A percentile compares a stretch with the other conserved stretches of the same genome.
These are phyloP conservation scores for Perkinsus marinus DNA, from an alignment of 169 alveolate species.

Conservation along the genomic window DNA sequence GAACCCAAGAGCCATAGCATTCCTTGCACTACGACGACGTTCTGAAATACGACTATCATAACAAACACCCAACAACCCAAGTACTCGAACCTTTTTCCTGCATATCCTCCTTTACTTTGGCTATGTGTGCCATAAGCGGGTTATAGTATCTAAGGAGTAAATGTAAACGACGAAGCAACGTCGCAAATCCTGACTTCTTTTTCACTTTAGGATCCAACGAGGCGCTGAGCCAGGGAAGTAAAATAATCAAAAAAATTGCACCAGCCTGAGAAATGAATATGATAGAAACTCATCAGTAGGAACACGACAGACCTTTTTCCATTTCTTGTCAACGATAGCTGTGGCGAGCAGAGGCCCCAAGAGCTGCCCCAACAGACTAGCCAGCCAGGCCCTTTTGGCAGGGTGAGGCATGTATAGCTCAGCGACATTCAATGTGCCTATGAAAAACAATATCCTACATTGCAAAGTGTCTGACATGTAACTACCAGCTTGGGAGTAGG, in stretches of 20 bases:
- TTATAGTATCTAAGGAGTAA: neutral
- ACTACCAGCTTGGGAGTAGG: neutral
- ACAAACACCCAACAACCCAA: neutral
- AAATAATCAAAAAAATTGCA: neutral
- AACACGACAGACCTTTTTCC: neutral
- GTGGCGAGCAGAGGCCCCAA: neutral
- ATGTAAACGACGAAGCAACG: neutral
- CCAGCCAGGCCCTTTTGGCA: neutral
- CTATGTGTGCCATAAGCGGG: neutral
- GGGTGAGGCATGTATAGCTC: neutral
- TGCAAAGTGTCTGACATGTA: neutral
- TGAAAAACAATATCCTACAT: neutral
- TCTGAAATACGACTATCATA: neutral
- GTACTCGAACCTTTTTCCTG: neutral
- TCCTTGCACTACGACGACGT: neutral
- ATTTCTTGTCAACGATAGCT: neutral
- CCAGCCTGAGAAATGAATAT: neutral
- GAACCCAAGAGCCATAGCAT: neutral
- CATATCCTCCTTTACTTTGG: neutral
- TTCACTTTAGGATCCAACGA: neutral
- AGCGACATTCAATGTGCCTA: neutral
- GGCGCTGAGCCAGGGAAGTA: neutral
- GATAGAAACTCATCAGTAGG: neutral
- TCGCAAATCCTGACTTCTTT: neutral
- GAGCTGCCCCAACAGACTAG: neutral